These are phyloP conservation scores for Porphyrellus sp. DNA, from an alignment of 1,284 basidiomycete genomes.

Conservation along the genomic window DNA sequence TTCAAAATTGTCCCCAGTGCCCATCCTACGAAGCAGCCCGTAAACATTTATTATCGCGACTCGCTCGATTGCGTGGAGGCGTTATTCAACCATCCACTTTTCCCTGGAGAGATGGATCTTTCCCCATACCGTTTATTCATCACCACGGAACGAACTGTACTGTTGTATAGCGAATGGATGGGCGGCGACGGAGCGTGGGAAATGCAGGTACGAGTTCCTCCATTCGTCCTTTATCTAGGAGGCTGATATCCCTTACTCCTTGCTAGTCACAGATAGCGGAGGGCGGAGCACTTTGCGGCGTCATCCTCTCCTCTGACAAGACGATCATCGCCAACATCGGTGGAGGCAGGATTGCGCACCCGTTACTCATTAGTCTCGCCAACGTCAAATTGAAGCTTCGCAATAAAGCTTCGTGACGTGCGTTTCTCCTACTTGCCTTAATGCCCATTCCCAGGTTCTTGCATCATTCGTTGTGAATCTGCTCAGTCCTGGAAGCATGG, in stretches of 20 bases:
- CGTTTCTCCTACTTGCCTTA: background rate
- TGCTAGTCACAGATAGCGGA: background rate
- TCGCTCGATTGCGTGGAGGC: background rate
- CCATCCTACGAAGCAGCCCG: background rate
- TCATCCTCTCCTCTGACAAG: slow-evolving; percentile 32
- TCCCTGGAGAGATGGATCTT: background rate
- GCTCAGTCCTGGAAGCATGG: background rate
- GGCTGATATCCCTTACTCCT: background rate
- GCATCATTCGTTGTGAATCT: background rate
- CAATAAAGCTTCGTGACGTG: background rate
- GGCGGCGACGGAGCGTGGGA: background rate
- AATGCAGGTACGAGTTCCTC: background rate
- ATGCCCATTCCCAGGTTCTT: background rate
- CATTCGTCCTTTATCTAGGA: too few relatives aligned
- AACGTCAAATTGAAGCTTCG: slow-evolving; percentile 5
- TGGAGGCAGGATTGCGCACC: background rate
- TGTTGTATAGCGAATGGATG: background rate
- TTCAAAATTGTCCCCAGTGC: background rate
- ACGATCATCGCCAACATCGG: slow-evolving; percentile 29
- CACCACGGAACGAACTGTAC: background rate
- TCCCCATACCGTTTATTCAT: background rate
- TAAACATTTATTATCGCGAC: background rate
- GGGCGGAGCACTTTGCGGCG: background rate
- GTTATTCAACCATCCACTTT: background rate
- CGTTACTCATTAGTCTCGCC: slow-evolving; percentile 30